phyloP scores from a whole-genome alignment of 352 stramenopile genomes.

The Hyaloperonospora brassicae region DNA sequence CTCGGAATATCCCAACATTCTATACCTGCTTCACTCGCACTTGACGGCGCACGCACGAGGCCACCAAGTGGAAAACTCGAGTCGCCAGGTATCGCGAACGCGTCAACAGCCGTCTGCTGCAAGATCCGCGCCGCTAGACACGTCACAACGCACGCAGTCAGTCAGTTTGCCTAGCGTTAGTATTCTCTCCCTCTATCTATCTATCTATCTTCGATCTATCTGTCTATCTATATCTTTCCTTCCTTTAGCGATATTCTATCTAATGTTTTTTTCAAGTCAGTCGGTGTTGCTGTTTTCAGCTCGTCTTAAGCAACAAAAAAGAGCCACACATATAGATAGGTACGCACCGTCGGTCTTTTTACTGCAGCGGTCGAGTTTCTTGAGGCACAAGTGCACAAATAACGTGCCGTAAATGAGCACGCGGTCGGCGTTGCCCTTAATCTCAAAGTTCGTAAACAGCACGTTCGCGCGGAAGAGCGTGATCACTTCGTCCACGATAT shows the following conservation, averaged over 20 bases:
- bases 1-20: background rate
- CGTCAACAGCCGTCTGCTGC: slow-evolving; percentile 73
- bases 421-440: slow-evolving; percentile 86
- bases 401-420: slow-evolving; percentile 93
- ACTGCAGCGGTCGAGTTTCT: slow-evolving; percentile 81
- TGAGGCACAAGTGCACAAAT: slow-evolving; percentile 87
- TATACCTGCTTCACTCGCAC: slow-evolving; percentile 67
- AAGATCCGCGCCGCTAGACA: slow-evolving; percentile 60
- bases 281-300: too few species aligned
- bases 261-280: too few species aligned
- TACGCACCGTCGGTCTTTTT: slow-evolving; percentile 62
- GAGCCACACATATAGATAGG: too few species aligned
- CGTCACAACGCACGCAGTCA: slow-evolving; percentile 5
- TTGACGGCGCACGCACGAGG: slow-evolving; percentile 63
- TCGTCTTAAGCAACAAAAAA: too few species aligned
- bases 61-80: slow-evolving; percentile 75
- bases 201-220: background rate
- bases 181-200: too few species aligned
- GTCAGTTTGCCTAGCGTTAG: background rate
- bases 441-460: slow-evolving; percentile 91
- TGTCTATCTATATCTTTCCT: background rate
- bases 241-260: background rate
- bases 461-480: slow-evolving; percentile 91
- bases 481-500: slow-evolving; percentile 92
- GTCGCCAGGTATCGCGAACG: slow-evolving; percentile 84